These are phyloP conservation scores for Pestalotiopsis sp. DNA, from an alignment of 2,329 filamentous ascomycete genomes.

Conservation along the genomic window DNA sequence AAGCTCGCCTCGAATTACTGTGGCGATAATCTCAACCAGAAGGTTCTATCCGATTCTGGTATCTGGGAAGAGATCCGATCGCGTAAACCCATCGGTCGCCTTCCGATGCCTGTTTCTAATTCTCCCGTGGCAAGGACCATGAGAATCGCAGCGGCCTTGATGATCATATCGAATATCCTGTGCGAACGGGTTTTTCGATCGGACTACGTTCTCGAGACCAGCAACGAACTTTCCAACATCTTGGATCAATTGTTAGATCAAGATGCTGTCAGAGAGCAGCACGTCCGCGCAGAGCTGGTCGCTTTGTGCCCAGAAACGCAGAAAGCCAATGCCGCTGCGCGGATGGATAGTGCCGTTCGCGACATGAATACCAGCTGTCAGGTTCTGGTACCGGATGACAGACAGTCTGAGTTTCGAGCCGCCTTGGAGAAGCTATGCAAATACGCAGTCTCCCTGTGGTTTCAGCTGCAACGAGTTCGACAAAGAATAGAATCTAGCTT, in stretches of 20 bases:
- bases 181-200: constrained; percentile 1
- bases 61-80: neutral
- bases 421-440: too few species aligned
- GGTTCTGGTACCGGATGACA: too few species aligned
- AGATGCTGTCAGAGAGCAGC: constrained; percentile 2
- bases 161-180: constrained; percentile 1
- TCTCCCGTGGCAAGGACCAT: neutral
- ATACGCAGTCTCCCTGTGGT: too few species aligned
- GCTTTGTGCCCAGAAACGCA: neutral
- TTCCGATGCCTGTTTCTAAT: constrained; percentile 4
- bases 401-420: too few species aligned
- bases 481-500: too few species aligned
- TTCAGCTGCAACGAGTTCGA: too few species aligned
- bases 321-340: neutral
- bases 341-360: constrained; percentile 4
- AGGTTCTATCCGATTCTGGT: neutral
- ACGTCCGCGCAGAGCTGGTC: constrained; percentile 4
- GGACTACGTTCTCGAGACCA: constrained; percentile 6
- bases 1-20: neutral
- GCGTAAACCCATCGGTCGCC: neutral
- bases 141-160: neutral
- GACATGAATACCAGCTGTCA: too few species aligned
- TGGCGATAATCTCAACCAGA: constrained; percentile 3
- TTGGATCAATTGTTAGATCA: neutral
- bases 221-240: neutral